phyloP scores from a whole-genome alignment of 2,329 filamentous ascomycete genomes.

The Bipolaris sorokiniana region DNA sequence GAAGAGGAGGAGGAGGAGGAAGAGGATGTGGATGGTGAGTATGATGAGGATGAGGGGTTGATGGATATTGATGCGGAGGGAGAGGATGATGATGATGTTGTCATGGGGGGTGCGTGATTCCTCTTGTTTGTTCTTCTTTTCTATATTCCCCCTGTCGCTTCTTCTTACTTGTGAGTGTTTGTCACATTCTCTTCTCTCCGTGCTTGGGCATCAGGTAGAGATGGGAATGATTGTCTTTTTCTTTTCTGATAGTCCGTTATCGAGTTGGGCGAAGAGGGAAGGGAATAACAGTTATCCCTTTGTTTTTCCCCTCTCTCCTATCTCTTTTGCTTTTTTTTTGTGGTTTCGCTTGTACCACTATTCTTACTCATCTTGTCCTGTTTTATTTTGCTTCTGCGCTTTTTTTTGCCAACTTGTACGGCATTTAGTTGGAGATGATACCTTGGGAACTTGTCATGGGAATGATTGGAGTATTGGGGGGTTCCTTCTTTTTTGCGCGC shows the following conservation, averaged over 20 bases:
- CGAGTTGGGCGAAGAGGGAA: not conserved
- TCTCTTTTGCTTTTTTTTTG: not conserved
- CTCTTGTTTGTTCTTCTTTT: not conserved
- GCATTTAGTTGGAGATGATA: too few species aligned
- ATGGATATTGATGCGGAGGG: conserved; percentile 24
- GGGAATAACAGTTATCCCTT: too few species aligned
- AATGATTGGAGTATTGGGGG: too few species aligned
- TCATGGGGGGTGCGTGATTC: conserved; percentile 14
- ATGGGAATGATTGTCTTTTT: not conserved
- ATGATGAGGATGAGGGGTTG: conserved; percentile 17
- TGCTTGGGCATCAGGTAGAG: not conserved
- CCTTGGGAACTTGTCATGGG: too few species aligned
- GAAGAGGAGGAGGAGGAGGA: conserved; percentile 24
- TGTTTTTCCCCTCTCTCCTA: too few species aligned
- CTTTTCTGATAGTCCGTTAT: not conserved
- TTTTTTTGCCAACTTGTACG: too few species aligned
- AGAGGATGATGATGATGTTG: conserved; percentile 40
- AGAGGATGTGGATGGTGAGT: conserved; percentile 27
- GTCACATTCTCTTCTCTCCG: not conserved
- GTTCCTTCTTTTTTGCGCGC: too few species aligned
- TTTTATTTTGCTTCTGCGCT: too few species aligned
- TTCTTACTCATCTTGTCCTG: too few species aligned
- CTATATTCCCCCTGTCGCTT: not conserved
- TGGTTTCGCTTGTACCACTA: not conserved
- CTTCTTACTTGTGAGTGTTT: not conserved